These are phyloP conservation scores for Piloderma croceum DNA, from an alignment of 768 basidiomycete species.

Conservation along the genomic window DNA sequence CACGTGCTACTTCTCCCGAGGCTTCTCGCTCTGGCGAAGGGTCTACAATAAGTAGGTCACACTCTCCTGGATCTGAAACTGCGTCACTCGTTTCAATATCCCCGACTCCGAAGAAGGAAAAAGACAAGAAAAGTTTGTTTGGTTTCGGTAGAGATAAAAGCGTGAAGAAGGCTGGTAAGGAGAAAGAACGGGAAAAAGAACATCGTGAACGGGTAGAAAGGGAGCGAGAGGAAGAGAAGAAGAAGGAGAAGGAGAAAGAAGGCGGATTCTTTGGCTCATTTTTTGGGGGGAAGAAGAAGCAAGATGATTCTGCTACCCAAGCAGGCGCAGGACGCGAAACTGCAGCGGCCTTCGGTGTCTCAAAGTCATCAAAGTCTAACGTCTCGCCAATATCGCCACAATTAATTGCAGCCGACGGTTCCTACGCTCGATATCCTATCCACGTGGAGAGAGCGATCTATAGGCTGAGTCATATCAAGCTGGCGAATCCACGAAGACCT, in stretches of 20 bases:
- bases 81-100: conserved; percentile 15
- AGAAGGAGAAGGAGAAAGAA: conserved; percentile 66
- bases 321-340: conserved; percentile 71
- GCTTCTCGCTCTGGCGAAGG: conserved; percentile 6
- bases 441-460: conserved; percentile 99
- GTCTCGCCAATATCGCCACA: conserved; percentile 57
- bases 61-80: conserved; percentile 3
- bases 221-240: conserved; percentile 48
- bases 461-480: conserved; percentile 94
- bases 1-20: conserved; percentile 60
- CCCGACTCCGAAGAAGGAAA: conserved; percentile 48
- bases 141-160: conserved; percentile 62
- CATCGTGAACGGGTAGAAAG: conserved; percentile 20
- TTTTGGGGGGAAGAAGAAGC: conserved; percentile 85
- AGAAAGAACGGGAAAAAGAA: conserved; percentile 24
- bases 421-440: conserved; percentile 85
- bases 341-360: conserved; percentile 80
- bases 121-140: conserved; percentile 68
- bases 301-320: conserved; percentile 53
- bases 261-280: conserved; percentile 87
- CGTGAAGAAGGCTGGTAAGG: conserved; percentile 43
- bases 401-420: conserved; percentile 27
- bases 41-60: background rate
- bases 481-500: conserved; percentile 93
- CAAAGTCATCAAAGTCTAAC: conserved; percentile 70